Base-by-base conservation (phyloP, 2,329 filamentous ascomycete genomes). In the Colletotrichum scovillei region DNA sequence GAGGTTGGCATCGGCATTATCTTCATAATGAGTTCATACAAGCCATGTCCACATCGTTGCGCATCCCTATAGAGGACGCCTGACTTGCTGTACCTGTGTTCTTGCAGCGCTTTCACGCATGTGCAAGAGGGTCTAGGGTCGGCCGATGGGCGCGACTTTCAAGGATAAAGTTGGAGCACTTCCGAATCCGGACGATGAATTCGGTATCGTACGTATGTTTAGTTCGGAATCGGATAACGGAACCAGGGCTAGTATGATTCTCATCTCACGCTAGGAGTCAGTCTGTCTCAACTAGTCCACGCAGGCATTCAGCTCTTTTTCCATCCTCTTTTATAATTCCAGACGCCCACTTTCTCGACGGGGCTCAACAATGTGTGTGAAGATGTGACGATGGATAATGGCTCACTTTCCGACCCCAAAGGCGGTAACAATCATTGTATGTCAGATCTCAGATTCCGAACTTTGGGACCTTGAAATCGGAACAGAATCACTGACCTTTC, bases 351-450 rank as follows among this genome's bases (percentile, higher is more conserved):
- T 8, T n/a, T 24, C 24, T 24, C 14, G 8, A 24, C 16, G 12
- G 1, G 22, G 22, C 12, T 7, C 7, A 32, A 12, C 19, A 22
- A 16, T 12, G 16, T 56, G 19, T 62, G 16, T 24, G 22, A 62
- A 30, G 28, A 53, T 42, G 49, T 73, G 71, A 73, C 46, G 70
- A 66, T 66, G 56, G 62, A 73, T 71, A 35, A 73, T 73, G 71
- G 71, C 67, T 73, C 67, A 58, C 56, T 66, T 70, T 19, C 71
- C 71, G 49, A 64, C 71, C 49, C 71, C 71, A 49, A 73, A 73
- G 71, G 71, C 67, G 49, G 71, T 73, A 58, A 73, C 71, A 8
- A 73, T 73, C 60, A 73, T 73, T 66, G 71, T 73, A 46, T 11
- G 71, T 71, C 42, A 28, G 22, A 35, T 14, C 24, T 9, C 22